phyloP scores from a whole-genome alignment of 257 asterid genomes.

The Nicotiana attenuata region DNA sequence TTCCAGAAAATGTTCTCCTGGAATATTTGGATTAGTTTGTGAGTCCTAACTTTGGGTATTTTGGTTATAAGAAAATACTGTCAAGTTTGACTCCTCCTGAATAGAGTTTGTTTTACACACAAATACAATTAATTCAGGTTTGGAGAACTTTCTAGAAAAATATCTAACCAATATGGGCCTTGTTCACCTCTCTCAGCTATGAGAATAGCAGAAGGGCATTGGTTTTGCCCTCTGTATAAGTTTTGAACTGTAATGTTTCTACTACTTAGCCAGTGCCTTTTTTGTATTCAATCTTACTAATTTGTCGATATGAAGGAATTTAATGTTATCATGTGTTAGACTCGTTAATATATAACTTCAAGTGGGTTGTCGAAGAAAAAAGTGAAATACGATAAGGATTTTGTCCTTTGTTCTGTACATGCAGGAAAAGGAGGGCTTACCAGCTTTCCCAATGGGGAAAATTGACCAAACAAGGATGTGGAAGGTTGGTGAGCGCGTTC shows the following conservation, averaged over 20 bases:
- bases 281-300: neutral
- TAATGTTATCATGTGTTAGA: neutral
- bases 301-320: neutral
- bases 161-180: neutral
- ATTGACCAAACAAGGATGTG: conserved; percentile 91
- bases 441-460: conserved; percentile 96
- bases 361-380: neutral
- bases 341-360: neutral
- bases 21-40: neutral
- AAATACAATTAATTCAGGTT: neutral
- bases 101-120: neutral
- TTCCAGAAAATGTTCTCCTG: neutral
- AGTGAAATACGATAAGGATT: neutral
- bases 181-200: neutral
- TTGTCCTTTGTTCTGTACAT: neutral
- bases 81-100: neutral
- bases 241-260: neutral
- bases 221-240: neutral
- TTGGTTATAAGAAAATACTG: neutral
- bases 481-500: conserved; percentile 84
- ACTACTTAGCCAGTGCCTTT: neutral
- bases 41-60: no score
- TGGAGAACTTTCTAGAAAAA: neutral
- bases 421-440: conserved; percentile 87
- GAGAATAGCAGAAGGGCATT: neutral